Evolutionary conservation across 345 rosid species (phyloP), one percentile per base, ranked within the genome.

Genomic region (Reutealis trisperma): DNA sequence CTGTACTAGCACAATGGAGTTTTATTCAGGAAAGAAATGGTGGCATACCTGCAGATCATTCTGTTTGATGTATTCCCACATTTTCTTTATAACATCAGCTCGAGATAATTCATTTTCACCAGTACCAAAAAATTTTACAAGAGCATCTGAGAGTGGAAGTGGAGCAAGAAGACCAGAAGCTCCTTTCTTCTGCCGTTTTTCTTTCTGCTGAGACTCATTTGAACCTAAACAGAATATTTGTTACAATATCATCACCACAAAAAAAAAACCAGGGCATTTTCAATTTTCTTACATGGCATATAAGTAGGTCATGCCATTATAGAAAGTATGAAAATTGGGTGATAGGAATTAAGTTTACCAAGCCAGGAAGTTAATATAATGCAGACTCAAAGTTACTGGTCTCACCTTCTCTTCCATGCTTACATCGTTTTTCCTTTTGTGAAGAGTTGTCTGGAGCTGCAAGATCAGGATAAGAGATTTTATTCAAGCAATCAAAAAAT

Each of bases 51-150:
- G 94, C 78, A 90, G 87, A 81, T 85, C 85, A 71, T 90, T 87
- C 83, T 88, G 84, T 81, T 87, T 78, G 70, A 87, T 88, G 86
- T 90, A 91, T 13, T 80, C 87, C 92, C 87, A 86, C 79, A 87
- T 85, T 89, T 86, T 85, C 86, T 88, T 90, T 49, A 86, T 86
- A 25, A 81, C 91, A 70, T 86, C 90, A 67, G 81, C 84, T 49
- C 89, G 82, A 21, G 88, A 84, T 75, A 89, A 83, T 52, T 76
- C 82, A 76, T 81, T 87, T 88, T 89, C 93, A 65, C 88, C 93
- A 37, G 89, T 86, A 51, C 90, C 95, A 64, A 91, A 72, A 84
- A 89, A 88, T 77, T 86, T 85, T 76, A 86, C 78, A 55, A 91
- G 84, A 62, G 89, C 88, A 76, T 81, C 88, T 68, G 93, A 91